Evolutionary conservation across 169 alveolate species (phyloP), one percentile per base, ranked within the genome.

Genomic region (Hammondia hammondi): DNA sequence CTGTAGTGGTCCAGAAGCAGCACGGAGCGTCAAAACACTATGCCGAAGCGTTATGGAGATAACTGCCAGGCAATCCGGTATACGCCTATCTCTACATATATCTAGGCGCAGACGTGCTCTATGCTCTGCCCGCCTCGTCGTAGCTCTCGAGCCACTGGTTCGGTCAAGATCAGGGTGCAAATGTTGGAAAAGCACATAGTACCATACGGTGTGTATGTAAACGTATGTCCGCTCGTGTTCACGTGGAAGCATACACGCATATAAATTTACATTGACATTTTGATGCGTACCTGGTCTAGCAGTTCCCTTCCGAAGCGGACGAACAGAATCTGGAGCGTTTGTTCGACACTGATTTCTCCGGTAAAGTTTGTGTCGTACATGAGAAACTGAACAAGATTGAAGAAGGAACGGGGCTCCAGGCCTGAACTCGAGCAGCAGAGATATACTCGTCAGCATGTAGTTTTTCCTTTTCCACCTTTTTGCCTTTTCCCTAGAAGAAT

Each of bases 371-470:
- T 97, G 92, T 97, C 98, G 96, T 97, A 98, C 99, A 98, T 98
- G 93, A 98, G 95, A 97, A 98, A 98, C 93, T 97, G 98, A 21
- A 97, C 98, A 81, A 98, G 96, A 94, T 98, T 97, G 94, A 98
- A 98, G 93, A 98, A 94, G 84, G 96, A 97, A 92, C 98, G 96
- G 71, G 99, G 99, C 95, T 98, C 99, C 91, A 98, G 94, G 56
- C 98, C 98, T 93, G 85, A 27, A 19, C 61, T 7, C 61, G 19
- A 52, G 19, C 19, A 39, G 39, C 39, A 82, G 90, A 43, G 24
- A 71, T 7, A 24, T 14, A 4, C 19, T 52, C 19, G 61, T 52
- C 19, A 0, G 61, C 61, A 39, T 27, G 84, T 72, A 29, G 9
- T 72, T n/a, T 27, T 35, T n/a, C 32, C 32, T 4, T 35, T n/a